phyloP scores from a whole-genome alignment of 164 flowering plant genomes.

The Piper betle region DNA sequence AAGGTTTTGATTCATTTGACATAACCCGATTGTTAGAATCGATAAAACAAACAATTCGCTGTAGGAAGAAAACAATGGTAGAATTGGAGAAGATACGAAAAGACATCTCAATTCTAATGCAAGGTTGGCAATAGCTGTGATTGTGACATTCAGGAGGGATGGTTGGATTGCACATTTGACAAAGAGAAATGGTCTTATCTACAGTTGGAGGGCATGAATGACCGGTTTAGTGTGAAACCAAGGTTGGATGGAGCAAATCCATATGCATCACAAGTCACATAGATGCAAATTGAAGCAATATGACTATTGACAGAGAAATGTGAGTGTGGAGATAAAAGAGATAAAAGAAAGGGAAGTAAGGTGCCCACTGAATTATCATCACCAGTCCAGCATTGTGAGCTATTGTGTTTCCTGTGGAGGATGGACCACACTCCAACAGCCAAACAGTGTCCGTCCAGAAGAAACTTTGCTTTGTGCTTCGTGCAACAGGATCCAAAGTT shows the following conservation, averaged over 20 bases:
- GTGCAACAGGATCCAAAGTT: not conserved
- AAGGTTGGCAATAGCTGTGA: not conserved
- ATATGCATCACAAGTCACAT: not conserved
- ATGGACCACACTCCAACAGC: not conserved
- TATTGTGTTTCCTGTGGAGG: not conserved
- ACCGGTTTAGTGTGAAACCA: not conserved
- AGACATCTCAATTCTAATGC: too few species aligned
- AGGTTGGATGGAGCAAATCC: not conserved
- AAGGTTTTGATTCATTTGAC: not conserved
- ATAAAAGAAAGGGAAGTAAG: conserved; percentile 18
- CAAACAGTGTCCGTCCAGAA: not conserved
- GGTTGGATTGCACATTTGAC: not conserved
- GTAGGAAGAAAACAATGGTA: not conserved
- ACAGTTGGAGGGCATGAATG: not conserved
- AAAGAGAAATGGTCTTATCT: not conserved
- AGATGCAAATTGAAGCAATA: not conserved
- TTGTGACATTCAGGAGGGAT: not conserved
- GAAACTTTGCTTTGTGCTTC: not conserved
- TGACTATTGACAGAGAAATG: conserved; percentile 16
- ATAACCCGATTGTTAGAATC: not conserved
- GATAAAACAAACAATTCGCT: not conserved
- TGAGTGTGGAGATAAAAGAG: conserved; percentile 18
- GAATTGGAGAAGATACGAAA: not conserved
- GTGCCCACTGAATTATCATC: conserved; percentile 12
- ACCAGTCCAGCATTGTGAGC: not conserved